Conservation (phyloP, 306 rosid species). For the Pueraria montana region DNA sequence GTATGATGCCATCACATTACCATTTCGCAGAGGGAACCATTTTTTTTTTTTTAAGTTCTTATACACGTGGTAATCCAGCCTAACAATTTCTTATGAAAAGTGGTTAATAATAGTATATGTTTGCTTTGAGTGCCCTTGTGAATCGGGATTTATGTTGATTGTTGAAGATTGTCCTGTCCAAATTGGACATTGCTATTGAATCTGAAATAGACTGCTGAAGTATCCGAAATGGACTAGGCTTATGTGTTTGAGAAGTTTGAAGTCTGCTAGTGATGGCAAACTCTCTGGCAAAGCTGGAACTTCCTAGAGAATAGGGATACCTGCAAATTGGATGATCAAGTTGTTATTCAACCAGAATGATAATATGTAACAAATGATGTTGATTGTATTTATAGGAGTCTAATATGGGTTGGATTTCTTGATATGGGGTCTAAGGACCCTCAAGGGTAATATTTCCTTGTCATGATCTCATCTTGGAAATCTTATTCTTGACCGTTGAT, state of each 20-base stretch:
- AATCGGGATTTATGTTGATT: conserved; percentile 2
- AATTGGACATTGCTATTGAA: neutral
- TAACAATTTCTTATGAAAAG: conserved; percentile 14
- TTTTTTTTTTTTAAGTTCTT: conserved; percentile 4
- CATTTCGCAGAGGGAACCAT: neutral
- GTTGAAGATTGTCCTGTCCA: neutral
- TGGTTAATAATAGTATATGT: conserved; percentile 5
- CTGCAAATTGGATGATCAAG: too few relatives aligned
- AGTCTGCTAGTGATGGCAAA: too few relatives aligned
- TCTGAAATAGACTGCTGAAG: neutral
- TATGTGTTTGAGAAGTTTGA: too few relatives aligned
- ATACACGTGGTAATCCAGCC: conserved; percentile 1
- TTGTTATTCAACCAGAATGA: too few relatives aligned
- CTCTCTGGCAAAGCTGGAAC: too few relatives aligned
- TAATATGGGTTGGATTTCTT: neutral
- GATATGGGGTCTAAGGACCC: neutral
- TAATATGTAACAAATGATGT: neutral
- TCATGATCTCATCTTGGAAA: neutral
- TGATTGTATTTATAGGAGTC: neutral
- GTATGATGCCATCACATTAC: conserved; percentile 27
- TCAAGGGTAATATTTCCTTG: neutral
- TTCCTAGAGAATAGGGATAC: too few relatives aligned
- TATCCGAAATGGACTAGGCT: too few relatives aligned
- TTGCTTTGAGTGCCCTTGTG: neutral
- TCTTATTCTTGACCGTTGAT: neutral